Percentiles rank a stretch among this genome's conserved stretches.
These are phyloP conservation scores for Exophiala spinifera DNA, from an alignment of 2,329 filamentous ascomycete species.

Conservation along the genomic window DNA sequence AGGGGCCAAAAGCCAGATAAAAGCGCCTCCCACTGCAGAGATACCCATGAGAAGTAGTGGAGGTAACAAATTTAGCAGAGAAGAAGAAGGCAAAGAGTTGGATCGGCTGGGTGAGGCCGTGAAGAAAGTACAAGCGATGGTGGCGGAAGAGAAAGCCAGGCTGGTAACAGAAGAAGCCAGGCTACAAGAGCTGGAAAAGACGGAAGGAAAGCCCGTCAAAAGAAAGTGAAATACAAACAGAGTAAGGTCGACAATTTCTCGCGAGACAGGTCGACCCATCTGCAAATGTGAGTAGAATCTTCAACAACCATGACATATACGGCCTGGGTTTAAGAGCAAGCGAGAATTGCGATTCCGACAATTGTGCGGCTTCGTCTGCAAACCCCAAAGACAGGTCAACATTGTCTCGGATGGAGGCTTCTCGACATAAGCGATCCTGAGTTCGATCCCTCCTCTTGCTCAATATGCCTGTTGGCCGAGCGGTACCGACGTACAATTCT, in stretches of 20 bases:
- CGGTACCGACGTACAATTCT: too few relatives aligned
- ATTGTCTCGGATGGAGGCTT: too few relatives aligned
- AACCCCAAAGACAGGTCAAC: too few relatives aligned
- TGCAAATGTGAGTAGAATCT: too few relatives aligned
- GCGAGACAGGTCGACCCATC: not conserved
- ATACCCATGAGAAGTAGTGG: conserved; percentile 66
- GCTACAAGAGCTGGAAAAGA: conserved; percentile 51
- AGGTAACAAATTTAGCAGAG: conserved; percentile 69
- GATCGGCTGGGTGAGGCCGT: conserved; percentile 61
- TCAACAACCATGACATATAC: too few relatives aligned
- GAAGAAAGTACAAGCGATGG: conserved; percentile 57
- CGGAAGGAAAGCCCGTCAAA: conserved; percentile 34
- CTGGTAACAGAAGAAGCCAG: conserved; percentile 60
- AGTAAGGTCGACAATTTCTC: not conserved
- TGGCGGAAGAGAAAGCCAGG: conserved; percentile 63
- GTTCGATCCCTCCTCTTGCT: too few relatives aligned
- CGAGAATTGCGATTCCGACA: too few relatives aligned
- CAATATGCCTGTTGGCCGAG: too few relatives aligned
- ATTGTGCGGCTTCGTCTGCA: too few relatives aligned
- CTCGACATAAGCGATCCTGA: too few relatives aligned
- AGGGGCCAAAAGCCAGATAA: conserved; percentile 44
- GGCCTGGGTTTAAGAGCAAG: too few relatives aligned
- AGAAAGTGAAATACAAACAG: conserved; percentile 23
- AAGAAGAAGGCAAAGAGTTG: conserved; percentile 67
- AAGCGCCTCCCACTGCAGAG: conserved; percentile 67